These are phyloP conservation scores for Globisporangium viniferum DNA, from an alignment of 352 stramenopile genomes.

Conservation along the genomic window DNA sequence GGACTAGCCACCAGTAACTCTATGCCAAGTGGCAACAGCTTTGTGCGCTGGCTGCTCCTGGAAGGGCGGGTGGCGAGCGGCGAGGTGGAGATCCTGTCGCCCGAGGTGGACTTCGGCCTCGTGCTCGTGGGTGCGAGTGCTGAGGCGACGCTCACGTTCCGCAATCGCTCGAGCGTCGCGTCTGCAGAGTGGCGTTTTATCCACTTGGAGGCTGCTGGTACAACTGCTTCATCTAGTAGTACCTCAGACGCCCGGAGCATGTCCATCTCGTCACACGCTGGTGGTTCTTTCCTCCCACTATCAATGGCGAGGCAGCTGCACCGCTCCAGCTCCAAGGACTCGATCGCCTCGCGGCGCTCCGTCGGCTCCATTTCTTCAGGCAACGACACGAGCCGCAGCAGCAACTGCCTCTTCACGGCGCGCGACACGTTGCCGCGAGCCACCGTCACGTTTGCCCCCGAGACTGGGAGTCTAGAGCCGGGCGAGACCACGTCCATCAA, in stretches of 20 bases:
- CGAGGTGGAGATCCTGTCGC: constrained; percentile 40
- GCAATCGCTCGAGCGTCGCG: constrained; percentile 27
- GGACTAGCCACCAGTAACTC: background rate
- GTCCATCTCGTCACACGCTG: background rate
- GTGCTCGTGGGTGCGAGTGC: constrained; percentile 56
- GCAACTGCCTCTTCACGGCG: constrained; percentile 35
- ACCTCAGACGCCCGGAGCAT: background rate
- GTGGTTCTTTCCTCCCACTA: background rate
- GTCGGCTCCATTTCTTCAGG: constrained; percentile 25
- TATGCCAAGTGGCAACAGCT: constrained; percentile 5
- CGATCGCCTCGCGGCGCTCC: constrained; percentile 41
- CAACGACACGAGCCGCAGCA: constrained; percentile 35
- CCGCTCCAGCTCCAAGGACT: constrained; percentile 51
- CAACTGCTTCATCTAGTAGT: background rate
- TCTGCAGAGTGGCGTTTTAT: constrained; percentile 41
- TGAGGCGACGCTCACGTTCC: constrained; percentile 30
- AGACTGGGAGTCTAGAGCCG: constrained; percentile 38
- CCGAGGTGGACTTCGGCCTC: constrained; percentile 73
- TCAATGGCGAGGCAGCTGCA: constrained; percentile 16
- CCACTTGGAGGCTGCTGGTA: constrained; percentile 33
- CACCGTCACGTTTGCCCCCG: constrained; percentile 44
- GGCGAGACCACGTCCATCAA: constrained; percentile 34
- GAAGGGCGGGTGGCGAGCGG: constrained; percentile 40
- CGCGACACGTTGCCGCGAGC: constrained; percentile 44
- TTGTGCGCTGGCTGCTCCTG: constrained; percentile 53